Percentiles rank a stretch among this genome's conserved stretches.
Conservation (phyloP, 2,329 filamentous ascomycete species). For the Colletotrichum abscissum region DNA sequence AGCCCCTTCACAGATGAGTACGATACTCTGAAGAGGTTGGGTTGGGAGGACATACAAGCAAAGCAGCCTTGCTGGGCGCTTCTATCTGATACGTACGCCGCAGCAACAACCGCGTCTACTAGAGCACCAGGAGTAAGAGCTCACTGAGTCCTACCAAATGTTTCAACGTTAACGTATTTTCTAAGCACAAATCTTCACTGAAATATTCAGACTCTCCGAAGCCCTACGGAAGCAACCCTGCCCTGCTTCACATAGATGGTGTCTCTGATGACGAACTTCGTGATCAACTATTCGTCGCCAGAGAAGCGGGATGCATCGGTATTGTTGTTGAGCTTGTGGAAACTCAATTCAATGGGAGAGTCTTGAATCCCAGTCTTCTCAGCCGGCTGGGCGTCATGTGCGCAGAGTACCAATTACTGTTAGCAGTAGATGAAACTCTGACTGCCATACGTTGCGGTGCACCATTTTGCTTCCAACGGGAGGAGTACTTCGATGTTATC, state of each 20-base stretch:
- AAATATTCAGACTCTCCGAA: background rate
- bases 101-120: constrained; percentile 32
- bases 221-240: constrained; percentile 34
- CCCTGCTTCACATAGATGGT: constrained; percentile 37
- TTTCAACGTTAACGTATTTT: background rate
- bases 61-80: constrained; percentile 38
- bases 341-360: constrained; percentile 39
- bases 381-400: constrained; percentile 33
- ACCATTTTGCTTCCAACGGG: constrained; percentile 42
- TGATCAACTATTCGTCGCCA: constrained; percentile 37
- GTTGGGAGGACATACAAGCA: constrained; percentile 38
- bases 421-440: constrained; percentile 40
- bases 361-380: constrained; percentile 35
- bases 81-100: constrained; percentile 39
- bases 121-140: constrained; percentile 34
- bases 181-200: background rate
- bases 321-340: constrained; percentile 40
- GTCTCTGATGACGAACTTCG: constrained; percentile 34
- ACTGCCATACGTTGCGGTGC: constrained; percentile 41
- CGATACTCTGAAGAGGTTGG: constrained; percentile 36
- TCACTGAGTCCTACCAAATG: rapidly evolving
- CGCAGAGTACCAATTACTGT: constrained; percentile 34
- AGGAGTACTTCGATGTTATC: constrained; percentile 35
- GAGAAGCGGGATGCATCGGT: constrained; percentile 38
- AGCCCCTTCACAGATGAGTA: constrained; percentile 33